Evolutionary conservation across 805 yeast species (phyloP), one percentile per base, ranked within the genome.

Genomic region (Ogataea trehaloabstinens): DNA sequence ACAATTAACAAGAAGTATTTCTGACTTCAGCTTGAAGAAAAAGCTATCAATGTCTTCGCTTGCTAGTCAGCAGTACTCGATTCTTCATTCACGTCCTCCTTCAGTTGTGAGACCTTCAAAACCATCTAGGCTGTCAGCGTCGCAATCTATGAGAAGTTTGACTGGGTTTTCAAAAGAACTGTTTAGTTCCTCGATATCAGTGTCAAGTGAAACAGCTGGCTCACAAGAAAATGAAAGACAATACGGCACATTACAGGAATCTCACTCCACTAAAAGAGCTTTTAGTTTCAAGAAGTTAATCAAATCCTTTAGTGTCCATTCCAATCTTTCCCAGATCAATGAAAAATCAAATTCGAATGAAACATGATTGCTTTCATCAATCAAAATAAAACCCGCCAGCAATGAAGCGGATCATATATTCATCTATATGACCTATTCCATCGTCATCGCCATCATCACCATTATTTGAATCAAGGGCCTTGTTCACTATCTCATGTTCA

Each of bases 321-420:
- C 46, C 3, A 42, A 38, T 21, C 28, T 47, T 28, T 29, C 51
- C 5, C 42, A 42, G 25, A 19, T 34, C 27, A 32, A 37, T 22
- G 17, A 11, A n/a, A 27, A n/a, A 27, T n/a, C 30, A 27, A 15
- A 27, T 22, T 8, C n/a, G 25, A 22, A 12, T 12, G 25, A 8
- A 22, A 22, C 11, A 22, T 8, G 25, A 22, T 8, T 22, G 12
- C 12, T 22, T 44, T 44, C 66, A 31, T 70, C 75, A 67, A 32
- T 70, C 76, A 51, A 65, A 74, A 56, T 80, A 85, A 56, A 69
- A 76, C 0, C 96, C 97, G 37, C 80, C 82, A 44, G 95, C 95
- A 42, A 93, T 86, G 57, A 76, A 86, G 43, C 90, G 71, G 46
- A 93, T 78, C 99, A 93, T 93, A 66, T 90, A 95, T 70, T 93